Evolutionary conservation across 768 basidiomycete genomes (phyloP).

Genomic region (Lactarius trivialis): DNA sequence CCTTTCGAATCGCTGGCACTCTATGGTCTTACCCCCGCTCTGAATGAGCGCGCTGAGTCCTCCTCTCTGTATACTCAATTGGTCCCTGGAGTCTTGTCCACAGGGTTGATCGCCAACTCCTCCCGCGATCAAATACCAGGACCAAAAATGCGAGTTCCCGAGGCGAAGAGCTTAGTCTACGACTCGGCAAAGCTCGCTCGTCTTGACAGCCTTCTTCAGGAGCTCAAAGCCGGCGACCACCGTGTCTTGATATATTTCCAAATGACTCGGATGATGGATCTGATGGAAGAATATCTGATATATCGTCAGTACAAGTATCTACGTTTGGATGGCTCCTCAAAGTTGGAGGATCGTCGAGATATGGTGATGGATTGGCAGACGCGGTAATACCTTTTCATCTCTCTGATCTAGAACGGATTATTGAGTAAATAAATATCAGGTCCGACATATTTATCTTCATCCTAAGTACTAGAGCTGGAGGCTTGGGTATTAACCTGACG

Average conservation of each 20-base stretch:
- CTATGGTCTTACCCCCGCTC: constrained; percentile 72
- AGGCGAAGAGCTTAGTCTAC: constrained; percentile 89
- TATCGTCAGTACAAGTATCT: constrained; percentile 96
- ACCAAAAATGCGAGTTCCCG: constrained; percentile 87
- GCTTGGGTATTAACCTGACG: constrained; percentile 92
- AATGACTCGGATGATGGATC: constrained; percentile 99
- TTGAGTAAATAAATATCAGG: constrained; percentile 36
- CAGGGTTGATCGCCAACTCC: constrained; percentile 64
- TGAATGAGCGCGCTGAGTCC: constrained; percentile 52
- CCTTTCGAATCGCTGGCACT: constrained; percentile 70
- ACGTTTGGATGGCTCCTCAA: constrained; percentile 87
- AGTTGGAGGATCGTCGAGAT: constrained; percentile 91
- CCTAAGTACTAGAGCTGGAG: constrained; percentile 91
- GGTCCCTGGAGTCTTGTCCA: constrained; percentile 54
- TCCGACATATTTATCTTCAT: constrained; percentile 87
- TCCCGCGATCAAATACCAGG: constrained; percentile 68
- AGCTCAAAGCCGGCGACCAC: constrained; percentile 89
- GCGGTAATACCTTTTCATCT: constrained; percentile 45
- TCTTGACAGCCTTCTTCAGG: constrained; percentile 81
- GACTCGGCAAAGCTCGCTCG: constrained; percentile 95
- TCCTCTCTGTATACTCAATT: constrained; percentile 41
- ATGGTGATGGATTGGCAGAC: constrained; percentile 99
- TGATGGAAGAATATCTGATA: constrained; percentile 97
- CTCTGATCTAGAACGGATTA: background rate
- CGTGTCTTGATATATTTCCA: constrained; percentile 97